Evolutionary conservation across 208 protist species (phyloP).

Genomic region (Acanthamoeba lenticulata): DNA sequence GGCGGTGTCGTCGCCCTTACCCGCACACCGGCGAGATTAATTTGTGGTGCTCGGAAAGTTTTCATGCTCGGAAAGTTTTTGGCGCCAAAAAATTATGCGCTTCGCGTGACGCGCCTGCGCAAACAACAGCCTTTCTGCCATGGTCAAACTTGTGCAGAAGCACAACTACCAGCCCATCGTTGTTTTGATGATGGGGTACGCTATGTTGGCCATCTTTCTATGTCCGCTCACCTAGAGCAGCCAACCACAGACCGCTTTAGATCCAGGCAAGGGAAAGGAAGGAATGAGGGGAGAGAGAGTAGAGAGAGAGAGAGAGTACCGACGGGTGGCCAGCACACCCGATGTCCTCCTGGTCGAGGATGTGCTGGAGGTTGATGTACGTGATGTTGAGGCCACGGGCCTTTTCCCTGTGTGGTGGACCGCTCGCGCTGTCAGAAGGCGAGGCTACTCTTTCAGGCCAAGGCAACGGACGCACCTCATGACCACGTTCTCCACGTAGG

Average conservation of each 20-base stretch:
- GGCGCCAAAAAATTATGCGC: too few relatives aligned
- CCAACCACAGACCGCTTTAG: neutral
- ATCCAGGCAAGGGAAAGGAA: neutral
- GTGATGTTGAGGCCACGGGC: neutral
- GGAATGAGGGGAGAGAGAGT: too few relatives aligned
- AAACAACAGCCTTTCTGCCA: too few relatives aligned
- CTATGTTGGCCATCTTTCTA: conserved; percentile 39
- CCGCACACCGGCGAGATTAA: too few relatives aligned
- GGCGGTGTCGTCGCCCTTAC: too few relatives aligned
- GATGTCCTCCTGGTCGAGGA: neutral
- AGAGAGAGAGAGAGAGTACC: neutral
- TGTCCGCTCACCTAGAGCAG: neutral
- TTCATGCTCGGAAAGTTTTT: too few relatives aligned
- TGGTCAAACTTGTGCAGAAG: neutral
- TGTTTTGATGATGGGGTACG: conserved; percentile 24
- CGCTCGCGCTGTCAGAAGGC: neutral
- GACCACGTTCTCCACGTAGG: conserved; percentile 63
- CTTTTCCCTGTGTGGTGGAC: neutral
- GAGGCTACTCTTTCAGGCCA: neutral
- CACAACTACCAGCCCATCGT: conserved; percentile 53
- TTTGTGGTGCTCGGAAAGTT: too few relatives aligned
- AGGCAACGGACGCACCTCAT: neutral
- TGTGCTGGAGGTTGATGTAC: conserved; percentile 56
- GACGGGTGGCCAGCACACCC: conserved; percentile 67
- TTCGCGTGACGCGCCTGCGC: too few relatives aligned